A percentile compares a stretch with the other conserved stretches of the same genome.
Conservation (phyloP, 2,329 filamentous ascomycete genomes). For the Albifimbria verrucaria region DNA sequence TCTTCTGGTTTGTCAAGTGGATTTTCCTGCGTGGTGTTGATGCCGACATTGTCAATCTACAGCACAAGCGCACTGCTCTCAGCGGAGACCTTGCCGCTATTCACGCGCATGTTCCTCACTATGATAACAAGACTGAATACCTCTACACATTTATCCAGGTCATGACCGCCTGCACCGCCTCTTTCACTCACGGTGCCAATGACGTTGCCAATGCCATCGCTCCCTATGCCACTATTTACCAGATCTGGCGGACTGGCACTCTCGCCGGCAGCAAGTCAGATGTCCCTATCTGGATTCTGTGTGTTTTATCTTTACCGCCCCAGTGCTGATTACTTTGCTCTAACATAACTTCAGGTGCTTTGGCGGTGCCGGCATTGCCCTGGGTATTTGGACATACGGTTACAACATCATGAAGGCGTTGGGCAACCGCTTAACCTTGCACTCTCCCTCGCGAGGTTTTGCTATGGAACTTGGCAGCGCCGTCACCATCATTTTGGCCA, state of each 20-base stretch:
- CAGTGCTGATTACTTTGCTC: neutral
- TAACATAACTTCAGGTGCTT: conserved; percentile 30
- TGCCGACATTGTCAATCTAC: conserved; percentile 22
- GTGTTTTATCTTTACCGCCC: neutral
- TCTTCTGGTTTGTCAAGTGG: conserved; percentile 22
- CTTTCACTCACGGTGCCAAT: conserved; percentile 65
- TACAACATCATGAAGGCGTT: conserved; percentile 65
- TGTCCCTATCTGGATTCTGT: conserved; percentile 60
- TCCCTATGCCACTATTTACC: conserved; percentile 61
- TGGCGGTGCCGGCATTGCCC: conserved; percentile 47
- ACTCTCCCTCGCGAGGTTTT: conserved; percentile 58
- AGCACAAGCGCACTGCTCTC: conserved; percentile 43
- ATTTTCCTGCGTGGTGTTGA: conserved; percentile 20
- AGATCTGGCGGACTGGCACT: conserved; percentile 51
- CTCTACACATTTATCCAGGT: conserved; percentile 59
- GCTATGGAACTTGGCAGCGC: conserved; percentile 59
- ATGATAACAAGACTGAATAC: conserved; percentile 55
- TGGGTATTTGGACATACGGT: conserved; percentile 60
- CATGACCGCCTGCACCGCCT: conserved; percentile 60
- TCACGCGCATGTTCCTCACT: conserved; percentile 56
- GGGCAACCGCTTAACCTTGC: conserved; percentile 59
- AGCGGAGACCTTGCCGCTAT: conserved; percentile 51
- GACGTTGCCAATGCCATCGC: conserved; percentile 62
- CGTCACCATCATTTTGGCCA: conserved; percentile 61
- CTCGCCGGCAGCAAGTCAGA: conserved; percentile 40